Evolutionary conservation across 108 stramenopile genomes (phyloP), one percentile per base, ranked within the genome.

Genomic region (Mayamaea pseudoterrestris): DNA sequence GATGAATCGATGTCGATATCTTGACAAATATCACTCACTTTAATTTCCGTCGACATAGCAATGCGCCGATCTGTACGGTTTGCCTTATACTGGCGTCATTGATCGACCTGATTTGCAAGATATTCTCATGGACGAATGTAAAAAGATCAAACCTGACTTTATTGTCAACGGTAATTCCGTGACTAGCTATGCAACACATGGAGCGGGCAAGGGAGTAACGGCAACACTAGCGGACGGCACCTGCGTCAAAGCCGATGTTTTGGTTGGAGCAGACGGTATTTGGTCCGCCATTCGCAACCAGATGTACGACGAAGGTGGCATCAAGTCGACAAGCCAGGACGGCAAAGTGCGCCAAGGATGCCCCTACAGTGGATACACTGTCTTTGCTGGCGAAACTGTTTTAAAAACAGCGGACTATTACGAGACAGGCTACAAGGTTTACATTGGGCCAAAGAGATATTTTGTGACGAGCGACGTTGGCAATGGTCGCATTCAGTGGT

Each of bases 381-480:
- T 95, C 12, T 95, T 95, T 74, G 93, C 96, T 28, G 96, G 94
- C 21, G 96, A 95, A 50, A 93, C 93, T 17, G 55, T 94, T 2
- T 22, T 91, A 20, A 78, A 76, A 42, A 90, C 86, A 5, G 58
- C 55, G 21, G 95, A 94, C 70, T 95, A 95, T 63, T 95, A 81
- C 63, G 93, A 94, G 44, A 93, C 93, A 5, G 86, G 86, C 6
- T 91, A 87, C 69, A 89, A 94, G 71, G 96, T 89, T 1, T 97
- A 97, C 82, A 94, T 97, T 57, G 96, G 93, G 27, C 93, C 96
- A 2, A 73, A 90, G 48, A 58, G 91, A 44, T 97, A 97, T 67
- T 97, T 97, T 53, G 96, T 97, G n/a, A 95, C 93, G 9, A 73
- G 70, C 9, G 96, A 97, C 76, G 93, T 97, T 9, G 96, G 96